A percentile compares a stretch with the other conserved stretches of the same genome.
phyloP scores from a whole-genome alignment of 108 stramenopile genomes.

The Nannochloropsis oceanica region DNA sequence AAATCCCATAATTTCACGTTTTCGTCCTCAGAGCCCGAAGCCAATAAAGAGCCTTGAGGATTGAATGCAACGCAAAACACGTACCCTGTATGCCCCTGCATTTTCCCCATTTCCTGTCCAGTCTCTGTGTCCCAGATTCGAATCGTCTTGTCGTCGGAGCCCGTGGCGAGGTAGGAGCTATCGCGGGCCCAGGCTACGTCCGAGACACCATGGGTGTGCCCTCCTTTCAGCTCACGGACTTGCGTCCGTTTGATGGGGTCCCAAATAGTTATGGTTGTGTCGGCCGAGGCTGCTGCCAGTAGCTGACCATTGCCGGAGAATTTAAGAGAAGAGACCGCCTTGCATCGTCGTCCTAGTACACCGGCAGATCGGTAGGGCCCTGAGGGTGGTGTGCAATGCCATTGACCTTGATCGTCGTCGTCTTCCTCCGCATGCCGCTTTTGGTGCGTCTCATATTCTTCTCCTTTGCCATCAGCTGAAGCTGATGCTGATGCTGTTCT shows the following conservation, averaged over 20 bases:
- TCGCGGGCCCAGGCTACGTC: slow-evolving; percentile 25
- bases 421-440: not conserved
- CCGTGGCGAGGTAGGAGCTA: slow-evolving; percentile 58
- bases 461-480: too few species aligned
- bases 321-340: slow-evolving; percentile 18
- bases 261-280: slow-evolving; percentile 16
- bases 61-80: slow-evolving; percentile 73
- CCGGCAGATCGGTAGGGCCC: not conserved
- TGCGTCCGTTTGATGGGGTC: slow-evolving; percentile 5
- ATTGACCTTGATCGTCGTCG: not conserved
- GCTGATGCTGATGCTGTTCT: too few species aligned
- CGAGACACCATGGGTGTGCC: slow-evolving; percentile 17
- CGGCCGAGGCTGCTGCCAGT: slow-evolving; percentile 21
- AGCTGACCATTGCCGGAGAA: slow-evolving; percentile 18
- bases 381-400: not conserved
- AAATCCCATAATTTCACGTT: slow-evolving; percentile 91
- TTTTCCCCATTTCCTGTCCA: slow-evolving; percentile 28
- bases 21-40: slow-evolving; percentile 70
- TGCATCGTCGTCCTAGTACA: slow-evolving; percentile 13
- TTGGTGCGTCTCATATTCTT: not conserved
- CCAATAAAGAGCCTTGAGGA: slow-evolving; percentile 53
- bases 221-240: slow-evolving; percentile 5
- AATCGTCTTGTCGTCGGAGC: slow-evolving; percentile 72
- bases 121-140: slow-evolving; percentile 62
- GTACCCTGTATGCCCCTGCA: slow-evolving; percentile 66